A percentile compares a stretch with the other conserved stretches of the same genome.
phyloP scores from a whole-genome alignment of 192 early-diverging fungal genomes.

The Backusella psychrophila region DNA sequence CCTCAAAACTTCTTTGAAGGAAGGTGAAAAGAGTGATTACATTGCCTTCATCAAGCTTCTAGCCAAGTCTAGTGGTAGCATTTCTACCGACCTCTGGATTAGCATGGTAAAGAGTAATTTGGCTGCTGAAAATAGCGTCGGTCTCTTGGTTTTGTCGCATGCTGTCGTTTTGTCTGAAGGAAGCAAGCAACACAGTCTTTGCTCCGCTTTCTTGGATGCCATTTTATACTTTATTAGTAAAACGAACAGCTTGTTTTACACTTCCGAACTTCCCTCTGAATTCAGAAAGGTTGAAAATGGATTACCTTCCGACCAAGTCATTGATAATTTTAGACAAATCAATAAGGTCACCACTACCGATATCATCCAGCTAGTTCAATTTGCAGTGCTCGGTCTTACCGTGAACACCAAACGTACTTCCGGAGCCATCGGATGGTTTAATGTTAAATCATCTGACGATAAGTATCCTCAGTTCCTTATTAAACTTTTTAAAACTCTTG shows the following conservation, averaged over 20 bases:
- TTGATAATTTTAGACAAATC: neutral
- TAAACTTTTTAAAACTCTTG: conserved; percentile 38
- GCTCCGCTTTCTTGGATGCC: neutral
- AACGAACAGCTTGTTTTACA: neutral
- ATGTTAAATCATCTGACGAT: neutral
- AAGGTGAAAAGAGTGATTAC: neutral
- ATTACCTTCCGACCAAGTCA: conserved; percentile 1
- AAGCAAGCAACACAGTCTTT: neutral
- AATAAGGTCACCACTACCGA: neutral
- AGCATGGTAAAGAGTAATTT: conserved; percentile 29
- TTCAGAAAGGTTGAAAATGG: neutral
- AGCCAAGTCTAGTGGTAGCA: conserved; percentile 29
- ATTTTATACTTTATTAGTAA: neutral
- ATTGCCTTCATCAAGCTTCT: conserved; percentile 36
- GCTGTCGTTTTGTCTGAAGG: neutral
- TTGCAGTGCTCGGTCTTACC: neutral
- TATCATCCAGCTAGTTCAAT: conserved; percentile 2
- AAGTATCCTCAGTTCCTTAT: neutral
- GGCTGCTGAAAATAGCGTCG: conserved; percentile 26
- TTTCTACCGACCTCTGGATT: conserved; percentile 33
- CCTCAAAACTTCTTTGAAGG: neutral
- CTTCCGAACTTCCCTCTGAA: neutral
- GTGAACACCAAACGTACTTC: neutral
- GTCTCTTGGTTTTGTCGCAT: conserved; percentile 41
- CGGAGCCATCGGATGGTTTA: conserved; percentile 8